Evolutionary conservation across 148 eudicot genomes (phyloP).

Genomic region (Camellia japonica): DNA sequence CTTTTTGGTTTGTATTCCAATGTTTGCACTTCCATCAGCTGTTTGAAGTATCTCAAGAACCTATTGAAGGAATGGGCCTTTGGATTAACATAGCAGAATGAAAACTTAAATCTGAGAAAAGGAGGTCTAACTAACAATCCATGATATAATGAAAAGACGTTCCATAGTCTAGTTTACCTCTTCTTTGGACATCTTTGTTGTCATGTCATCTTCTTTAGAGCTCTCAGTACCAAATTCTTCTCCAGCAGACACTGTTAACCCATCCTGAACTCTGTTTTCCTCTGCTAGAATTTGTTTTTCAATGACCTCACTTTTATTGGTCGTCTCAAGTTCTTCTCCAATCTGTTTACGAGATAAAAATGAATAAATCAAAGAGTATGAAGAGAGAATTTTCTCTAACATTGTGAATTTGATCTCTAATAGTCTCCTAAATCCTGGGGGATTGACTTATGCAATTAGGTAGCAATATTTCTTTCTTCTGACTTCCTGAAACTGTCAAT

Average conservation of each 20-base stretch:
- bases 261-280: not conserved
- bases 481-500: not conserved
- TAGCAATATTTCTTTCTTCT: not conserved
- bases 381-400: not conserved
- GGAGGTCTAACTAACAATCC: not conserved
- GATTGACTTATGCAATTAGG: not conserved
- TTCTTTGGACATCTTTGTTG: not conserved
- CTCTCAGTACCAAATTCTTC: conserved; percentile 7
- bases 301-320: not conserved
- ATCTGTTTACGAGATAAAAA: conserved; percentile 8
- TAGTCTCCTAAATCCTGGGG: not conserved
- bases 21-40: not conserved
- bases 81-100: not conserved
- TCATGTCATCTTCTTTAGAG: conserved; percentile 2
- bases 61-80: not conserved
- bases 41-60: not conserved
- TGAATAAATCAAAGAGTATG: not conserved
- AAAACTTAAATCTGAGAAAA: not conserved
- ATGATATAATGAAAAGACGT: not conserved
- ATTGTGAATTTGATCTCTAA: conserved; percentile 1
- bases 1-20: not conserved
- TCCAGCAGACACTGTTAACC: not conserved
- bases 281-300: not conserved
- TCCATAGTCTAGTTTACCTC: conserved; percentile 12
- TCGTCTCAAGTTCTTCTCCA: conserved; percentile 5